Percentiles rank a stretch among this genome's conserved stretches.
Evolutionary conservation across 352 stramenopile genomes (phyloP).

Genomic region (Peronosclerospora sorghi): DNA sequence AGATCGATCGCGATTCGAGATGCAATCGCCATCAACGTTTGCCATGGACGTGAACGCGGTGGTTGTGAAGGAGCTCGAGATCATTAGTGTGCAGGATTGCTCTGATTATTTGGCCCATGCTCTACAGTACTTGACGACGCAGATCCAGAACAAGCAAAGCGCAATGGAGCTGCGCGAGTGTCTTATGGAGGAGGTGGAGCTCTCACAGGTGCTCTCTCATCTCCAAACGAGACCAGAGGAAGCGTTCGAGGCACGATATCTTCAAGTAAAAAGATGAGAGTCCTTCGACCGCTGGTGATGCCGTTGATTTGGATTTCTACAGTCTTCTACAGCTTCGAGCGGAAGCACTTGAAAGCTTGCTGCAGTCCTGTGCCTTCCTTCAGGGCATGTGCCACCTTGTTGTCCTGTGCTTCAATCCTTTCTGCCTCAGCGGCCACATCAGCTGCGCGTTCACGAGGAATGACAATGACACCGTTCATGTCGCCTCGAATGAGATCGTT

Average conservation of each 20-base stretch:
- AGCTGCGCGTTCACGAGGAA: conserved; percentile 50
- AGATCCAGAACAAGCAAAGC: conserved; percentile 8
- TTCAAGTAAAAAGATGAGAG: conserved; percentile 14
- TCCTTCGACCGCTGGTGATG: too few relatives aligned
- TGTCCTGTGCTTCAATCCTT: conserved; percentile 72
- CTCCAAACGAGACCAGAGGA: conserved; percentile 17
- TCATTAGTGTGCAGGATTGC: conserved; percentile 32
- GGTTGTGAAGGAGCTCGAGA: conserved; percentile 51
- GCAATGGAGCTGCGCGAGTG: conserved; percentile 14
- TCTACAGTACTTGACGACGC: conserved; percentile 30
- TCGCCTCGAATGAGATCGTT: conserved; percentile 69
- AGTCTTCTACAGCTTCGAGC: conserved; percentile 22
- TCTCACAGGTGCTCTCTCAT: conserved; percentile 12
- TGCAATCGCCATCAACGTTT: conserved; percentile 17
- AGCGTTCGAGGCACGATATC: conserved; percentile 13
- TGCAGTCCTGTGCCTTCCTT: conserved; percentile 60
- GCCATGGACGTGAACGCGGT: conserved; percentile 60
- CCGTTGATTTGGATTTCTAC: not conserved
- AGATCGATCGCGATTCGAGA: conserved; percentile 22
- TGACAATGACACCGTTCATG: conserved; percentile 71
- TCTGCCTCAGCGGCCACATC: conserved; percentile 64
- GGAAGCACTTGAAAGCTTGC: conserved; percentile 67
- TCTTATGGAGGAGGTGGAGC: conserved; percentile 11
- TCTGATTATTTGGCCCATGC: conserved; percentile 18
- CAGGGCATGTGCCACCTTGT: conserved; percentile 60